Conservation (phyloP, 352 stramenopile species). For the Globisporangium megalacanthum region DNA sequence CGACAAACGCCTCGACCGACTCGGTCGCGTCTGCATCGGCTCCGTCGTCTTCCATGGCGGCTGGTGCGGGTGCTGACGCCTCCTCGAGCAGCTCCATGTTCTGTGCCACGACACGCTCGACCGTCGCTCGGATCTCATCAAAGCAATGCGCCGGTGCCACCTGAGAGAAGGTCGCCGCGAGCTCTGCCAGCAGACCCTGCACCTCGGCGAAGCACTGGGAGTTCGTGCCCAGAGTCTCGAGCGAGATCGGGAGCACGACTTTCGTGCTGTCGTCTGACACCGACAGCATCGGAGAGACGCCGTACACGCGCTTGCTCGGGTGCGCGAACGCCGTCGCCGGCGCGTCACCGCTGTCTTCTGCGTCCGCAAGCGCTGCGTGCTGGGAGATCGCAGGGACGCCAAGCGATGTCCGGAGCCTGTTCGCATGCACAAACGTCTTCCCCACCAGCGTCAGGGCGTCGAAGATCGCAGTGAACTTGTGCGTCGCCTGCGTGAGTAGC, state of each 20-base stretch:
- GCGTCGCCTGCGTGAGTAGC: conserved; percentile 5
- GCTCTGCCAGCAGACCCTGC: conserved; percentile 15
- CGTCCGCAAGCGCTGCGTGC: conserved; percentile 34
- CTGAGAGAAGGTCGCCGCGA: conserved; percentile 23
- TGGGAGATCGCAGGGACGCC: conserved; percentile 58
- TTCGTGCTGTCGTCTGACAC: neutral
- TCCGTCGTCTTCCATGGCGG: conserved; percentile 19
- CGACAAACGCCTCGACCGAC: conserved; percentile 35
- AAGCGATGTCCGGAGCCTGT: conserved; percentile 26
- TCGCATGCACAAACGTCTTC: conserved; percentile 19
- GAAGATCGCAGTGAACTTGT: conserved; percentile 22
- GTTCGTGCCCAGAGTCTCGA: conserved; percentile 29
- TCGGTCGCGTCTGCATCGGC: conserved; percentile 12
- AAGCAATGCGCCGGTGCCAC: conserved; percentile 30
- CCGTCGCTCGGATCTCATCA: conserved; percentile 24
- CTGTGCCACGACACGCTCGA: conserved; percentile 20
- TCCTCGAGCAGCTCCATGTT: conserved; percentile 28
- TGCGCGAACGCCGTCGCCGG: conserved; percentile 52
- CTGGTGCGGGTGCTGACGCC: neutral
- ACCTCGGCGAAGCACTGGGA: conserved; percentile 29
- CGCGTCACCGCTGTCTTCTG: conserved; percentile 38
- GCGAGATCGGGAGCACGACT: conserved; percentile 20
- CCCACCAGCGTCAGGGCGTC: conserved; percentile 26
- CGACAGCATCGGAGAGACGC: conserved; percentile 47
- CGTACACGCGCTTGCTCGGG: conserved; percentile 50